Conservation (phyloP, 2,329 filamentous ascomycete genomes). For the Helotiales sp. region DNA sequence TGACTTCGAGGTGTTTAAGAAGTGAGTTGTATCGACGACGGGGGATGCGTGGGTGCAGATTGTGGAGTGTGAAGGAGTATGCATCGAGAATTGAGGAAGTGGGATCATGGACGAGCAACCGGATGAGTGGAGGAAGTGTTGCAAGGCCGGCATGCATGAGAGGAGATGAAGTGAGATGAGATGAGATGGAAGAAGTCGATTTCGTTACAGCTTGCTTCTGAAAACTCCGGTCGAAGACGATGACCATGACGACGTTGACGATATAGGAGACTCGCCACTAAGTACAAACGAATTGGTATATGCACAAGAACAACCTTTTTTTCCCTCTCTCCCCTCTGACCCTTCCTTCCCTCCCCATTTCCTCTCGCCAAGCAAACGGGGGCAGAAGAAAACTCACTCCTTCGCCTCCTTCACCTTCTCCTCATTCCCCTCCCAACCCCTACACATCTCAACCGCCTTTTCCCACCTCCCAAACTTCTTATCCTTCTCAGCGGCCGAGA, state of each 20-base stretch:
- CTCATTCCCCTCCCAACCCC: slow-evolving; percentile 60
- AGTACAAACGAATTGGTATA: slow-evolving; percentile 11
- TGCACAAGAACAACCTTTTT: background rate
- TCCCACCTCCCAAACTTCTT: slow-evolving; percentile 74
- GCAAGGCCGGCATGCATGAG: too few species aligned
- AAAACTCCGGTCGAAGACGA: background rate
- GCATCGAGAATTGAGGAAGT: too few species aligned
- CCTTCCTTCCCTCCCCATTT: background rate
- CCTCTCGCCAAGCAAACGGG: background rate
- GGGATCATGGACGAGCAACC: too few species aligned
- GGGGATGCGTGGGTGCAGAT: slow-evolving; percentile 5
- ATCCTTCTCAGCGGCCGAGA: slow-evolving; percentile 60
- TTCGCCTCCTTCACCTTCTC: background rate
- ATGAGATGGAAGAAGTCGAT: background rate
- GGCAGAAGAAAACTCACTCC: background rate
- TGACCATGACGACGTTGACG: background rate
- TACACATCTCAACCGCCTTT: slow-evolving; percentile 79
- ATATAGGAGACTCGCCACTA: background rate
- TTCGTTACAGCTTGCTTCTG: too few species aligned
- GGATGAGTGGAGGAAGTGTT: too few species aligned
- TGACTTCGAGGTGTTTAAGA: background rate
- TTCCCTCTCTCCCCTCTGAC: background rate
- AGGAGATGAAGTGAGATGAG: background rate
- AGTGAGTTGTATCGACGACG: background rate
- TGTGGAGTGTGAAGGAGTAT: background rate